Evolutionary conservation across 1,284 basidiomycete genomes (phyloP), one percentile per base, ranked within the genome.

Genomic region (Hymenochaete sp.): DNA sequence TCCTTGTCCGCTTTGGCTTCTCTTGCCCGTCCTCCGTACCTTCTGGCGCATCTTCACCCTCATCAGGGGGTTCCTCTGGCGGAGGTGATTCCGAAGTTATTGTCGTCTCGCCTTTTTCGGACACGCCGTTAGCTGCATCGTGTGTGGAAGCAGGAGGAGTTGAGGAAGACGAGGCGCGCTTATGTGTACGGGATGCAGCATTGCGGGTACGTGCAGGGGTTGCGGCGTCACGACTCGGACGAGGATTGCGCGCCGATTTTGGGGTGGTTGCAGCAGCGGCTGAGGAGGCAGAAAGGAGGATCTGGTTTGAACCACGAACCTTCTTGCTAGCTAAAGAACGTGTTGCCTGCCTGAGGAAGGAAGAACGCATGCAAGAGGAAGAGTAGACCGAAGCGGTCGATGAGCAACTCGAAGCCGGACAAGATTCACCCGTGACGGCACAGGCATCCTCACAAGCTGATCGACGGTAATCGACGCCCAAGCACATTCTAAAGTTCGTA

Each of bases 261-360:
- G 45, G n/a, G 38, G 3, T 2, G 38, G 21, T 22, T 19, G 38
- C 10, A 25, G 24, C 27, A 40, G 19, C 11, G 25, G 27, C 16
- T 16, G 22, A 16, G 8, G n/a, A 14, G 35, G 35, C n/a, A 36
- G 35, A 36, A 11, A 36, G 18, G 18, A 16, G 62, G 61, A n/a
- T n/a, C n/a, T n/a, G n/a, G n/a, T n/a, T n/a, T n/a, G n/a, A n/a
- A n/a, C n/a, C n/a, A n/a, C n/a, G n/a, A n/a, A n/a, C n/a, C n/a
- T n/a, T n/a, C 44, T 62, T 59, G 57, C 67, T 71, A 44, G 71
- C 55, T 54, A 75, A 56, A 44, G 66, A 65, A 59, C 69, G 65
- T 53, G 76, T 71, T n/a, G n/a, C n/a, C n/a, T n/a, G 32, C 21
- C 73, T 67, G 48, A 68, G 71, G 50, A 77, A 59, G 45, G 79